Evolutionary conservation across 2,329 filamentous ascomycete species (phyloP).

Genomic region (Colletotrichum salicis): DNA sequence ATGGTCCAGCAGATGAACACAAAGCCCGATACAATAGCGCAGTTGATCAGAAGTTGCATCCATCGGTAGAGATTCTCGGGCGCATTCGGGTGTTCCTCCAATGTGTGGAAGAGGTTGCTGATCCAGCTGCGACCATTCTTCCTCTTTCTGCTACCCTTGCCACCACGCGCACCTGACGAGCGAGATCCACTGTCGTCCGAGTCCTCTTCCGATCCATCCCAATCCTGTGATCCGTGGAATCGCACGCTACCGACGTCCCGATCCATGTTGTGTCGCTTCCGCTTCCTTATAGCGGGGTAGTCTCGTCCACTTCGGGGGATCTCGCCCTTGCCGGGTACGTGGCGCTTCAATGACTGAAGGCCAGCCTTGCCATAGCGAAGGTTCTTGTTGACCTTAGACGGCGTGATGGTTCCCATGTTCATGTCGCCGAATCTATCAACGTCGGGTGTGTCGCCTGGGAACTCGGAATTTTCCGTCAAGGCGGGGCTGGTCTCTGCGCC

Average conservation of each 20-base stretch:
- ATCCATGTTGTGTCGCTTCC: slow-evolving; percentile 62
- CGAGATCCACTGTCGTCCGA: slow-evolving; percentile 56
- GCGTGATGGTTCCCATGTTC: slow-evolving; percentile 58
- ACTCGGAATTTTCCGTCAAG: slow-evolving; percentile 66
- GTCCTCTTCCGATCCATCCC: slow-evolving; percentile 59
- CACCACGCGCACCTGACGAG: slow-evolving; percentile 20
- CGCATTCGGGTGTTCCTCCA: slow-evolving; percentile 68
- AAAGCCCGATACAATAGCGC: slow-evolving; percentile 64
- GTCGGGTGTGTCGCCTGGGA: slow-evolving; percentile 64
- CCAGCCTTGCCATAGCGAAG: slow-evolving; percentile 55
- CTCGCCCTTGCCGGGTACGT: slow-evolving; percentile 71
- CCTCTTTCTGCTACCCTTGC: slow-evolving; percentile 35
- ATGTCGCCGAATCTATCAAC: slow-evolving; percentile 57
- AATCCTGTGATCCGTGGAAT: slow-evolving; percentile 53
- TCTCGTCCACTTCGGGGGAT: slow-evolving; percentile 61
- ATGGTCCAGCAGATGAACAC: slow-evolving; percentile 74
- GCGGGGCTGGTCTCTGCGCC: slow-evolving; percentile 70
- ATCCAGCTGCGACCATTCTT: slow-evolving; percentile 48
- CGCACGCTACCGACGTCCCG: slow-evolving; percentile 63
- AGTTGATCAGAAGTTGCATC: slow-evolving; percentile 71
- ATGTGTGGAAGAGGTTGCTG: slow-evolving; percentile 57
- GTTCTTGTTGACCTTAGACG: slow-evolving; percentile 57
- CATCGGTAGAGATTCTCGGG: slow-evolving; percentile 70
- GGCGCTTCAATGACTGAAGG: slow-evolving; percentile 52
- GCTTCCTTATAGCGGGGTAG: slow-evolving; percentile 59